These are phyloP conservation scores for Eleusine coracana DNA, from an alignment of 176 grass and related monocot genomes.

Conservation along the genomic window DNA sequence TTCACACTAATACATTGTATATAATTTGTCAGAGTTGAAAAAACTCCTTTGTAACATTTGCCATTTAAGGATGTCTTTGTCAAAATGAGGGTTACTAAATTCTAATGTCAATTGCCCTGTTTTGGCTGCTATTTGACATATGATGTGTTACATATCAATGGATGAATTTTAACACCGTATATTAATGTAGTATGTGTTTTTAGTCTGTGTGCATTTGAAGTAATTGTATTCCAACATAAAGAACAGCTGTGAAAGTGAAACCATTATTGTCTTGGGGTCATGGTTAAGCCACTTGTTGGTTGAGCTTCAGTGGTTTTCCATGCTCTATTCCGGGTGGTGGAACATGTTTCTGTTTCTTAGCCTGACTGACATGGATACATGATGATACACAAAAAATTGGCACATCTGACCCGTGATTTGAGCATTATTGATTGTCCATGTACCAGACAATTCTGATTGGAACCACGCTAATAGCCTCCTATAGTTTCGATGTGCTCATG, in stretches of 20 bases:
- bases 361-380: background rate
- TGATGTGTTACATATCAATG: background rate
- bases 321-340: background rate
- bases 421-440: background rate
- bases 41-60: background rate
- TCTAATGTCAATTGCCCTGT: background rate
- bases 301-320: background rate
- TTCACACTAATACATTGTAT: too few species aligned
- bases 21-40: background rate
- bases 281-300: background rate
- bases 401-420: constrained; percentile 6
- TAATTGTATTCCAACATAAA: background rate
- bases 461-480: background rate
- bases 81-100: background rate
- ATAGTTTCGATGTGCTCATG: background rate
- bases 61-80: background rate
- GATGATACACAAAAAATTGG: background rate
- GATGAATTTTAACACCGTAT: background rate
- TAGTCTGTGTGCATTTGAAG: background rate
- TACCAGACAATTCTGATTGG: background rate
- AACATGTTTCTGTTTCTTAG: background rate
- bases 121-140: background rate
- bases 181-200: background rate
- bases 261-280: background rate
- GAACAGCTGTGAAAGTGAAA: background rate